Percentiles rank a stretch among this genome's conserved stretches.
Conservation (phyloP, 2,329 filamentous ascomycete species). For the Paecilomyces dactylethromorphus region DNA sequence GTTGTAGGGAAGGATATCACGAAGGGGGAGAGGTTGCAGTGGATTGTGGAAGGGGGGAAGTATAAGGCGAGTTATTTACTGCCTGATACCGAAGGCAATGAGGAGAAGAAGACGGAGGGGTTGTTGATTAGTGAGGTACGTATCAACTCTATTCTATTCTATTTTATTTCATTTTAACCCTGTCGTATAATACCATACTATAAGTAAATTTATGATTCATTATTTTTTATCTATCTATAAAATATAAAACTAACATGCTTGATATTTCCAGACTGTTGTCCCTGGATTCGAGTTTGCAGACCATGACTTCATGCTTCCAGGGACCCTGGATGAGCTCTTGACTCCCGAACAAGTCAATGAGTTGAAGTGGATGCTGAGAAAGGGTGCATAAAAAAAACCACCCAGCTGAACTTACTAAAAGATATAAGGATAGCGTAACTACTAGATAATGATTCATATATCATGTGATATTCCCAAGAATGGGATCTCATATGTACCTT, state of each 20-base stretch:
- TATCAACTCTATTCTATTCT: conserved; percentile 5
- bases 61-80: conserved; percentile 61
- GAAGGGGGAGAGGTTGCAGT: conserved; percentile 57
- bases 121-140: conserved; percentile 57
- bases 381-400: background rate
- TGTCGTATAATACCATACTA: too few species aligned
- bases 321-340: conserved; percentile 48
- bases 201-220: conserved; percentile 3
- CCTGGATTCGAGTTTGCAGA: conserved; percentile 63
- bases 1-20: conserved; percentile 54
- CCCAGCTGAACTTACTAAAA: background rate
- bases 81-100: conserved; percentile 34
- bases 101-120: conserved; percentile 36
- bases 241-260: background rate
- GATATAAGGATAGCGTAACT: background rate
- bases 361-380: conserved; percentile 33
- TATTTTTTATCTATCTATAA: background rate
- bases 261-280: conserved; percentile 46
- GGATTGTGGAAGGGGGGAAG: conserved; percentile 62
- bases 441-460: background rate
- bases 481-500: too few species aligned
- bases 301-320: conserved; percentile 57
- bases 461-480: background rate
- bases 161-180: too few species aligned
- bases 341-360: conserved; percentile 43